Base-by-base conservation (phyloP, 2,329 filamentous ascomycete genomes). In the Xylaria sp. region DNA sequence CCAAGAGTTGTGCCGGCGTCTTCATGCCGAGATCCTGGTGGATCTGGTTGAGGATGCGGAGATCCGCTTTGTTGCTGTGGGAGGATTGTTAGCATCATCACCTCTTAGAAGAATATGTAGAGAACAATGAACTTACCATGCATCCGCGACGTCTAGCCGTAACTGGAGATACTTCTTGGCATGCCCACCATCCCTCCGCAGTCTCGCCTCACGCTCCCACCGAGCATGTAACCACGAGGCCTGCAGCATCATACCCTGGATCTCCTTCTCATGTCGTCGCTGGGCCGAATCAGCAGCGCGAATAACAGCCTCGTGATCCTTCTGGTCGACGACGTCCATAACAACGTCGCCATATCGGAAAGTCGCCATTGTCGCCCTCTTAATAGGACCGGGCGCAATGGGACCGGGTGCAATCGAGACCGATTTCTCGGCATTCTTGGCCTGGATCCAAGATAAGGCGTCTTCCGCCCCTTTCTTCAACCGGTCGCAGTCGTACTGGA, bases 181-280 rank as follows among this genome's bases (percentile, higher is more conserved):
- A 76, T 88, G 96, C 7, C 89, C 90, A 37, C 93, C 83, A 69
- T 92, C 90, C 63, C 83, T 82, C 48, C 94, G 83, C 75, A 97
- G 87, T 54, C 83, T 84, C 67, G 90, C 85, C 75, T 97, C 93
- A 37, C 94, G 84, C 71, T 85, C 82, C 77, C 89, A 90, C 55
- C 88, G 85, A 1, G 91, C 90, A 68, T 92, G 86, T 73, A 97
- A 85, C 86, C 90, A 97, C 69, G 92, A 84, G 72, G 97, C 93
- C 76, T 97, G 92, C 76, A 94, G 89, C 56, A 85, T 84, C 71
- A 97, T 81, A 16, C 93, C 93, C 66, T 87, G 85, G 56, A 97
- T 78, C 76, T 95, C 90, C 73, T 86, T 87, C 68, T 81, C 78
- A 72, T 94, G 90, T 50, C 83, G 79, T 66, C 84, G 84, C 68